A percentile compares a stretch with the other conserved stretches of the same genome.
Evolutionary conservation across 495 filamentous ascomycete genomes (phyloP).

Genomic region (Neurospora sp.): DNA sequence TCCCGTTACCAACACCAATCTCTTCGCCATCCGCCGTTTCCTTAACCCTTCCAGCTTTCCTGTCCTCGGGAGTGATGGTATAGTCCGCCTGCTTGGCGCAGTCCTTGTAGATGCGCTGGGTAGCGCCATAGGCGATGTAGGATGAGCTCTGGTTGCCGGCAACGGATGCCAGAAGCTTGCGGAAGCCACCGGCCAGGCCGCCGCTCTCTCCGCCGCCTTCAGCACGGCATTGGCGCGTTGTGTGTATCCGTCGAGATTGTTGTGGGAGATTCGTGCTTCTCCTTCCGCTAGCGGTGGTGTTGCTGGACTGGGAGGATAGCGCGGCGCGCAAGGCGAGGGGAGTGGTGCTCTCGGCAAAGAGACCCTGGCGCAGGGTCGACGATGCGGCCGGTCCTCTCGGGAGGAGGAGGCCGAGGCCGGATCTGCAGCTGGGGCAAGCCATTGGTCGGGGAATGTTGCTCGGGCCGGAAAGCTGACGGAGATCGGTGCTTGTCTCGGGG

Average conservation of each 20-base stretch:
- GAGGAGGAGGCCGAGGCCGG: conserved; percentile 9
- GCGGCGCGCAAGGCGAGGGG: background rate
- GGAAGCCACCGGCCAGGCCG: background rate
- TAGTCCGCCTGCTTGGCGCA: conserved; percentile 73
- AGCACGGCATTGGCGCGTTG: background rate
- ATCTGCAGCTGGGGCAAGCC: conserved; percentile 20
- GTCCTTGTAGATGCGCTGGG: conserved; percentile 66
- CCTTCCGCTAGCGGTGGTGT: background rate
- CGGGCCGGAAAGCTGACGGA: conserved; percentile 1
- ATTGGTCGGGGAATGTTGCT: conserved; percentile 7
- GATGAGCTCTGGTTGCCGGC: conserved; percentile 2
- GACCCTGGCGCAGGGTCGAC: conserved; percentile 1
- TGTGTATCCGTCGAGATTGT: background rate
- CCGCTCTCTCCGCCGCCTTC: background rate
- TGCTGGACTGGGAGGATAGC: background rate
- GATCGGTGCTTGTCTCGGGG: background rate
- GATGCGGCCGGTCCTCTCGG: conserved; percentile 4
- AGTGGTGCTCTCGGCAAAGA: background rate
- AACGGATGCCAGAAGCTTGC: background rate
- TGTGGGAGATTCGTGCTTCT: background rate
- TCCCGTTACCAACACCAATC: conserved; percentile 59
- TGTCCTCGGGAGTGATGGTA: conserved; percentile 46
- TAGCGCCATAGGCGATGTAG: conserved; percentile 43
- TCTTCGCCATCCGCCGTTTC: conserved; percentile 65
- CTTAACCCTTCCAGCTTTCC: conserved; percentile 46